phyloP scores from a whole-genome alignment of 768 basidiomycete species.

The Lactifluus hygrophoroides region DNA sequence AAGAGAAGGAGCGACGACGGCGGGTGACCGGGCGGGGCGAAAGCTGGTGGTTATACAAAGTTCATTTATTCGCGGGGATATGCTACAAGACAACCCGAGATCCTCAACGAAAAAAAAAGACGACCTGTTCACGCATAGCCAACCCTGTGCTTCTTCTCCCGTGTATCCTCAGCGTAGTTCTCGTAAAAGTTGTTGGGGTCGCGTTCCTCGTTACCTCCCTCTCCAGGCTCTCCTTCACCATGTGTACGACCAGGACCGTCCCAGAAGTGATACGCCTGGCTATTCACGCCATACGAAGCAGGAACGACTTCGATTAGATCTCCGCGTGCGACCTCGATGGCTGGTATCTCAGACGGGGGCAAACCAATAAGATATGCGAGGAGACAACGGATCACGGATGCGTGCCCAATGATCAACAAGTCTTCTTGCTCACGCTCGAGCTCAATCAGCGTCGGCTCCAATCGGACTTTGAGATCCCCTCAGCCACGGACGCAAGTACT shows the following conservation, averaged over 20 bases:
- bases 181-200: conserved; percentile 81
- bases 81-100: not conserved
- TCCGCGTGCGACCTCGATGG: conserved; percentile 93
- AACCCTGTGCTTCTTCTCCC: conserved; percentile 25
- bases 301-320: conserved; percentile 93
- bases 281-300: conserved; percentile 83
- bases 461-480: conserved; percentile 55
- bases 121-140: not conserved
- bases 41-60: not conserved
- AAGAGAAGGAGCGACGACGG: not conserved
- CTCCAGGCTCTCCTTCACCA: conserved; percentile 26
- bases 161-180: conserved; percentile 59
- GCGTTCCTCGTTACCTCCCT: conserved; percentile 28
- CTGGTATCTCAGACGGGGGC: conserved; percentile 92
- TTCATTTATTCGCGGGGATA: not conserved
- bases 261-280: conserved; percentile 89
- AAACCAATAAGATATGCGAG: conserved; percentile 90
- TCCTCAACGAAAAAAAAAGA: not conserved
- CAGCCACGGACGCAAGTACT: conserved; percentile 14
- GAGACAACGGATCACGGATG: conserved; percentile 94
- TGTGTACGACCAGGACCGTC: conserved; percentile 68
- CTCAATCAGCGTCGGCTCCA: conserved; percentile 91
- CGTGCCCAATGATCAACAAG: conserved; percentile 92
- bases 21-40: not conserved
- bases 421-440: conserved; percentile 92